Conservation (phyloP, 164 flowering plant genomes). For the Protea cynaroides region DNA sequence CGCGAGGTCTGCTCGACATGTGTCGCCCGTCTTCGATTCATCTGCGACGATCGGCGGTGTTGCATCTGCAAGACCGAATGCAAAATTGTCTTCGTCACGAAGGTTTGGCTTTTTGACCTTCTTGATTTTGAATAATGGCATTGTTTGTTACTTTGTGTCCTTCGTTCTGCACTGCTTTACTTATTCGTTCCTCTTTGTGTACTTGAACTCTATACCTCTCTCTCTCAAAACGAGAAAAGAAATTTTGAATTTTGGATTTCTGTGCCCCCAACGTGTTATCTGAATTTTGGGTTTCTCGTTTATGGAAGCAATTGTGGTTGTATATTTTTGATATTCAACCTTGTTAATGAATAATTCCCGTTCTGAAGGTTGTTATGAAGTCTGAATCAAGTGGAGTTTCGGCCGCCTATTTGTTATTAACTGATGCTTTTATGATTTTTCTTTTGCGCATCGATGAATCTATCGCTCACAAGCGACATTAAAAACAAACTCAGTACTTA, state of each 20-base stretch:
- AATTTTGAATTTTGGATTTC: neutral
- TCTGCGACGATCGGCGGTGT: constrained; percentile 74
- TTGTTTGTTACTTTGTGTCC: neutral
- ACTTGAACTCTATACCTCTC: neutral
- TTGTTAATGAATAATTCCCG: neutral
- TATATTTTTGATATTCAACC: neutral
- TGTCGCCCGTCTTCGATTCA: constrained; percentile 88
- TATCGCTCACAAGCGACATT: neutral
- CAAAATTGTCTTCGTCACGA: constrained; percentile 69
- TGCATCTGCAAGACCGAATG: constrained; percentile 84
- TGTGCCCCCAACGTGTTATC: neutral
- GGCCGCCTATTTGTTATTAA: no score
- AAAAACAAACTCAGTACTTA: neutral
- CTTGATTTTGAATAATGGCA: neutral
- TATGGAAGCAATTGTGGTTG: neutral
- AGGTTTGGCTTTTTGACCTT: constrained; percentile 43
- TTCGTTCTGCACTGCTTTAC: neutral
- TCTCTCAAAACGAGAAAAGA: neutral
- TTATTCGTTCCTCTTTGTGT: no score
- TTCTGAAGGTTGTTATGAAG: neutral
- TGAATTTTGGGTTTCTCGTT: neutral
- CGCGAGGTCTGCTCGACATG: constrained; percentile 96
- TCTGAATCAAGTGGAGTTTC: neutral
- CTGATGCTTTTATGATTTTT: no score
- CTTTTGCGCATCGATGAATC: no score